Base-by-base conservation (phyloP, 495 filamentous ascomycete species). In the Penicillium odoratum region DNA sequence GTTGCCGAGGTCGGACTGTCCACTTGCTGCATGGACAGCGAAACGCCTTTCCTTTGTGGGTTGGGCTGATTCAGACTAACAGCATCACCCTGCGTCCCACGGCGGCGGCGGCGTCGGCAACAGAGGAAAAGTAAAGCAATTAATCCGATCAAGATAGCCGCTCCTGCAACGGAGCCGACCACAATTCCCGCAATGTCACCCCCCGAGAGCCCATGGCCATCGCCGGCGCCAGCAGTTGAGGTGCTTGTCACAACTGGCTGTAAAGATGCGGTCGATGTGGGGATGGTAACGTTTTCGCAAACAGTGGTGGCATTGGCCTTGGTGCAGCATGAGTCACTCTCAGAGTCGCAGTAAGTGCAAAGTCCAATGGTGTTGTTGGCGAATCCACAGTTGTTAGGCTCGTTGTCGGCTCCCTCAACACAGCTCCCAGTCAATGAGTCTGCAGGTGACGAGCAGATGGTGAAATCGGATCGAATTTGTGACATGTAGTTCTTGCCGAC, bases 251-350 rank as follows among this genome's bases (percentile, higher is more conserved):
- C 48, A 50, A 94, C 82, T 3, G 88, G 84, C 52, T 90, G 84
- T 11, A 74, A 57, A 56, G 87, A 80, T 6, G 88, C 82, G 7
- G 86, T 88, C 30, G 88, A 85, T 2, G 81, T 82, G 9, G 94
- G 95, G 31, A 99, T 77, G 29, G 83, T 74, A 31, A 99, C 88
- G 34, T 82, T 81, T 31, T 75, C 69, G 65, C 95, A 99, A 53
- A 86, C 83, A 30, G 63, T 69, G 46, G 88, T 78, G 25, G 88
- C 84, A 61, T 91, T 80, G n/a, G 93, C 85, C 62, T 85, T 89
- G 53, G 88, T 84, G 67, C 95, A 99, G 77, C 95, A 99, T 0
- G 93, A 94, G 71, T 99, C 95, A 50, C 91, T 98, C 15, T 88
- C 92, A 11, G 84, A 77, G 29, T 81, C 81, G 71, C 95, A 99